These are phyloP conservation scores for Cutaneotrichosporon cavernicola DNA, from an alignment of 1,284 basidiomycete genomes.

Conservation along the genomic window DNA sequence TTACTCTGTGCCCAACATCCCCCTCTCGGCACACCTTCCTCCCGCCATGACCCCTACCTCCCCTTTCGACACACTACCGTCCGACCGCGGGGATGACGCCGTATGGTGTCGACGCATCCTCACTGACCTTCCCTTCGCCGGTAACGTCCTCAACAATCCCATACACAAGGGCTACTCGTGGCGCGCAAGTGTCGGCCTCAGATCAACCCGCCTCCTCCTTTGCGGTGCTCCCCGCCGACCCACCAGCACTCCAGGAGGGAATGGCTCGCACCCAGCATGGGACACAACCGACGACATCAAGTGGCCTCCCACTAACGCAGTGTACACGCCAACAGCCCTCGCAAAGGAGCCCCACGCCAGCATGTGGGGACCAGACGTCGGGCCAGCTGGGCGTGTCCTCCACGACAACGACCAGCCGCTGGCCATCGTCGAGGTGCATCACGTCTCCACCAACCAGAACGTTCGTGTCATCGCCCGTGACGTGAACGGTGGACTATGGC, in stretches of 20 bases:
- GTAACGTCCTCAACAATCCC: not conserved
- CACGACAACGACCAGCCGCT: not conserved
- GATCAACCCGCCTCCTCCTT: conserved; percentile 1
- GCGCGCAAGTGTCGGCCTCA: conserved; percentile 3
- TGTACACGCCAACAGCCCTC: not conserved
- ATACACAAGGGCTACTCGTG: conserved; percentile 6
- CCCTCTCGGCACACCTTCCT: not conserved
- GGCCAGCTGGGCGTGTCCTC: not conserved
- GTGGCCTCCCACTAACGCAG: not conserved
- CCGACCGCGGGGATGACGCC: not conserved
- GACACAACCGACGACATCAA: not conserved
- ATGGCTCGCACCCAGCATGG: not conserved
- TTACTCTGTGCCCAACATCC: too few relatives aligned
- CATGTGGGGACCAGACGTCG: conserved; percentile 3
- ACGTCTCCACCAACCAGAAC: not conserved
- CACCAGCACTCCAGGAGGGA: not conserved
- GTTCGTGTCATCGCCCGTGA: not conserved
- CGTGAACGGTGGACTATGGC: not conserved
- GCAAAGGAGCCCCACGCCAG: conserved; percentile 1
- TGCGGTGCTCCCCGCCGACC: not conserved
- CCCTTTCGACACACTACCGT: not conserved
- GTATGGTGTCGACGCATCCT: not conserved
- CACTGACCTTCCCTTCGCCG: not conserved
- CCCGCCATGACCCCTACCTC: not conserved
- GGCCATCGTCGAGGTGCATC: conserved; percentile 4